Evolutionary conservation across 2,329 filamentous ascomycete species (phyloP).

Genomic region (Claviceps spartinae): DNA sequence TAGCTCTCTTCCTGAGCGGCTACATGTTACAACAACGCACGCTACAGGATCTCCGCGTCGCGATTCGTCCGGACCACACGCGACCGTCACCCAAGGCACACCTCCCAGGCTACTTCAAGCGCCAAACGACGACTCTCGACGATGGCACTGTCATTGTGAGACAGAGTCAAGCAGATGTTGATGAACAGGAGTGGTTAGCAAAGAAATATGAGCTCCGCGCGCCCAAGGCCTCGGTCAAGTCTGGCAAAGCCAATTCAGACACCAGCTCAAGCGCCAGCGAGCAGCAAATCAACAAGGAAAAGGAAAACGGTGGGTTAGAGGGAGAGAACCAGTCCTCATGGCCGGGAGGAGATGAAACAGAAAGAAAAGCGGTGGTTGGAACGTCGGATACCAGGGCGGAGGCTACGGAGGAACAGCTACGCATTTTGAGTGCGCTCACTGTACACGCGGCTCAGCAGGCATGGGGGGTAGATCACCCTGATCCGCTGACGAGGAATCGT

Average conservation of each 20-base stretch:
- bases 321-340: neutral
- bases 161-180: conserved; percentile 21
- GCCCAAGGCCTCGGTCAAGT: conserved; percentile 13
- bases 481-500: conserved; percentile 23
- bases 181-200: conserved; percentile 11
- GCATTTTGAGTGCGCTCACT: conserved; percentile 20
- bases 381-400: conserved; percentile 6
- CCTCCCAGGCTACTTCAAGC: conserved; percentile 36
- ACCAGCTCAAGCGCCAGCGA: conserved; percentile 2
- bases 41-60: conserved; percentile 59
- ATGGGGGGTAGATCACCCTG: conserved; percentile 21
- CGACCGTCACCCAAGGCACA: conserved; percentile 33
- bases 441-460: conserved; percentile 19
- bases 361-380: conserved; percentile 6
- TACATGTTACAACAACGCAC: conserved; percentile 82
- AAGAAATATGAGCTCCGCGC: conserved; percentile 8
- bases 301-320: neutral
- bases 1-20: conserved; percentile 74
- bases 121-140: conserved; percentile 29
- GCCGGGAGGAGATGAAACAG: neutral
- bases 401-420: conserved; percentile 15
- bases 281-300: neutral
- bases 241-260: neutral
- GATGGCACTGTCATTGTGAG: conserved; percentile 31
- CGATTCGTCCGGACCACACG: conserved; percentile 42